Evolutionary conservation across 176 grass and related monocot genomes (phyloP).

Genomic region (Puya raimondii): DNA sequence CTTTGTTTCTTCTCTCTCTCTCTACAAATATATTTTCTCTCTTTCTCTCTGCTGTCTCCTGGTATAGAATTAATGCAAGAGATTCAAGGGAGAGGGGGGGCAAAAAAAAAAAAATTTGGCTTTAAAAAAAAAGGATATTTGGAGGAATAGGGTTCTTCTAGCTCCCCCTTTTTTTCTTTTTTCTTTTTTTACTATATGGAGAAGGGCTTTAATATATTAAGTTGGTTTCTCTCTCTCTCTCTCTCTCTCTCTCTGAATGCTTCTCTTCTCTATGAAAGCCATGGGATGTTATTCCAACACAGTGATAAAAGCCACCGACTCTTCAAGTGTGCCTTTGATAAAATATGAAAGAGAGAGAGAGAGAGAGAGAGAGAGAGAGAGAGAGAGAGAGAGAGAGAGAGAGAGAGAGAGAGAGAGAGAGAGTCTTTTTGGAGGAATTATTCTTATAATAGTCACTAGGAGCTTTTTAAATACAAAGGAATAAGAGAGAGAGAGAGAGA

Average conservation of each 20-base stretch:
- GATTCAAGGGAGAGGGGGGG: slow-evolving; percentile 26
- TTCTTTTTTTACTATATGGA: background rate
- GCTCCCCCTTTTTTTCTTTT: background rate
- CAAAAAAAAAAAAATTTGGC: background rate
- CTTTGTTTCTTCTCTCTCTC: background rate
- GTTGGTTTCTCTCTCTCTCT: background rate
- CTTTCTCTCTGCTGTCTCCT: background rate
- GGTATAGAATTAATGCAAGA: slow-evolving; percentile 14
- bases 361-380: background rate
- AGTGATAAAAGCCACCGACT: slow-evolving; percentile 13
- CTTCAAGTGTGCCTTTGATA: slow-evolving; percentile 16
- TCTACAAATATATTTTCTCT: background rate
- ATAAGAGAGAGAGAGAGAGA: background rate
- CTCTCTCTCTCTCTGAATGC: slow-evolving; percentile 18
- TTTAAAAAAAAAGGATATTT: too few relatives aligned
- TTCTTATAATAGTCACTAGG: background rate
- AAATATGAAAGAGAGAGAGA: slow-evolving; percentile 14
- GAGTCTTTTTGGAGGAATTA: background rate
- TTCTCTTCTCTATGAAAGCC: background rate
- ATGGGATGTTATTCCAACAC: slow-evolving; percentile 4
- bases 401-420: background rate
- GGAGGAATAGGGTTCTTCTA: slow-evolving; percentile 15
- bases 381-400: background rate
- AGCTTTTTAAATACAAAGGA: slow-evolving; percentile 3
- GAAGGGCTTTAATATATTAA: too few relatives aligned